phyloP scores from a whole-genome alignment of 2,329 filamentous ascomycete genomes.

The Fusarium clavum region DNA sequence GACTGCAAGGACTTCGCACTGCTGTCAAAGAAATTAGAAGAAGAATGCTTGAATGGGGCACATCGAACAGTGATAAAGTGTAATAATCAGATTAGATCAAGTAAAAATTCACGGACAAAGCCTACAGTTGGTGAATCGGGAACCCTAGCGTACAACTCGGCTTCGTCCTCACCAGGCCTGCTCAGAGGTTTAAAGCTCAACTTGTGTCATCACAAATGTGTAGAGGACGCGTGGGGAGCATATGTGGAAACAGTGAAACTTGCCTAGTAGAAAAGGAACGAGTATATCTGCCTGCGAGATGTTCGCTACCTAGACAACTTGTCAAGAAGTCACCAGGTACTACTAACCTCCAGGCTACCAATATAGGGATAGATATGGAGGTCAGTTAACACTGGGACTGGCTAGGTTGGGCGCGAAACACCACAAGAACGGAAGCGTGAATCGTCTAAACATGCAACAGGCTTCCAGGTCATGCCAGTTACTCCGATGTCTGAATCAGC shows the following conservation, averaged over 20 bases:
- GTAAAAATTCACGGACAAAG: slow-evolving; percentile 58
- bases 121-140: slow-evolving; percentile 43
- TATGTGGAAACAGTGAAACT: slow-evolving; percentile 1
- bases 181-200: slow-evolving; percentile 54
- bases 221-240: background rate
- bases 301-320: background rate
- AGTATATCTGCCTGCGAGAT: slow-evolving; percentile 2
- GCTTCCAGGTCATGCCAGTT: slow-evolving; percentile 33
- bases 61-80: slow-evolving; percentile 27
- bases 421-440: slow-evolving; percentile 15
- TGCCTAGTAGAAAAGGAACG: slow-evolving; percentile 19
- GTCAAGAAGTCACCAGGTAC: background rate
- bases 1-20: slow-evolving; percentile 64
- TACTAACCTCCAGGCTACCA: background rate
- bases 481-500: slow-evolving; percentile 16
- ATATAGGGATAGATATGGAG: background rate
- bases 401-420: background rate
- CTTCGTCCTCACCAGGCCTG: slow-evolving; percentile 57
- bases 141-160: slow-evolving; percentile 65
- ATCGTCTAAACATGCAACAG: slow-evolving; percentile 24
- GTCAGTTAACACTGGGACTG: slow-evolving; percentile 7
- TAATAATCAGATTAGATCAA: slow-evolving; percentile 74
- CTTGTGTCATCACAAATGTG: slow-evolving; percentile 55
- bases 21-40: slow-evolving; percentile 55
- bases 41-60: slow-evolving; percentile 40